phyloP scores from a whole-genome alignment of 441 rosid species.

The Flueggea neowawraea region DNA sequence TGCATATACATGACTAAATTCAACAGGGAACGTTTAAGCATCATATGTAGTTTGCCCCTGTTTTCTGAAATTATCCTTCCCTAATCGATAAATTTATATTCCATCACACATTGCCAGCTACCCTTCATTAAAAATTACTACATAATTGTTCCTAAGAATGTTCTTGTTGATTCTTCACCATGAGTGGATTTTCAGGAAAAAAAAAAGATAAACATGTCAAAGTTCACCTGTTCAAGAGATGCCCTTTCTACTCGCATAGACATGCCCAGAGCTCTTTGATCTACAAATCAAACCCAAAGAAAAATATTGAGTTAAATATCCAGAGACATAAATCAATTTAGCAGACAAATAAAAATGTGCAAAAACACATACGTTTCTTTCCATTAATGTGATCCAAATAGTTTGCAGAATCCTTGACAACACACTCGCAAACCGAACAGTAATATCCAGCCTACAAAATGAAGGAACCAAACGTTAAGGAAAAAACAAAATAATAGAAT shows the following conservation, averaged over 20 bases:
- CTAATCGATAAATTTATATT: no score
- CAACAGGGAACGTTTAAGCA: no score
- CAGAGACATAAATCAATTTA: conserved; percentile 3
- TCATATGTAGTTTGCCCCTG: no score
- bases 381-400: conserved; percentile 99
- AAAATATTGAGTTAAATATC: conserved; percentile 8
- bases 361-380: conserved; percentile 73
- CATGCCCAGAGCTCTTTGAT: conserved; percentile 99
- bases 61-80: no score
- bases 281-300: conserved; percentile 32
- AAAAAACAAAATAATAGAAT: neutral
- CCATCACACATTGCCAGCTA: no score
- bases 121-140: no score
- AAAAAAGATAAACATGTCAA: no score
- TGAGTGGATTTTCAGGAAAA: no score
- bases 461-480: neutral
- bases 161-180: no score
- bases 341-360: neutral
- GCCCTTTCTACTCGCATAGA: conserved; percentile 98
- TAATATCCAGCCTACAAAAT: conserved; percentile 86
- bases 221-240: conserved; percentile 71
- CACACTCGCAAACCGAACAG: conserved; percentile 95
- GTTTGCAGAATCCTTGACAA: conserved; percentile 98
- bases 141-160: no score
- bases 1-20: no score